These are phyloP conservation scores for Agrocybe pediades DNA, from an alignment of 768 basidiomycete genomes.

Conservation along the genomic window DNA sequence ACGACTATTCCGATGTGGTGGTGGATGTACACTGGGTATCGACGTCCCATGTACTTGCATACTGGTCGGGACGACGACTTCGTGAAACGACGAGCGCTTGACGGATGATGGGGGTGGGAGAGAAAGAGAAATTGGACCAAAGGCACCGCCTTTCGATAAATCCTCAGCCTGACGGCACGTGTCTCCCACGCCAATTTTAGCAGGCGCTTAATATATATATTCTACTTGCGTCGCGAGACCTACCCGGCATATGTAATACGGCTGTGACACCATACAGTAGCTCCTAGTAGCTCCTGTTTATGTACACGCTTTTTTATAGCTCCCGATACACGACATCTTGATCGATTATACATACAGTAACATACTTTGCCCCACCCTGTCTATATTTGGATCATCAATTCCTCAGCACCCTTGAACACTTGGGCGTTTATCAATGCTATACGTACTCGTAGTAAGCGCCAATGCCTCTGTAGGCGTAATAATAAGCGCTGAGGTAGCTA, in stretches of 20 bases:
- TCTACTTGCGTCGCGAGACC: too few relatives aligned
- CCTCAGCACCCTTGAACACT: not conserved
- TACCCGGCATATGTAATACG: too few relatives aligned
- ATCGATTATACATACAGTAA: too few relatives aligned
- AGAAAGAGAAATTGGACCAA: slow-evolving; percentile 5
- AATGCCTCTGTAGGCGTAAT: slow-evolving; percentile 1
- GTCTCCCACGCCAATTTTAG: slow-evolving; percentile 1
- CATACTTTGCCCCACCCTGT: too few relatives aligned
- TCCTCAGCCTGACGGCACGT: slow-evolving; percentile 2
- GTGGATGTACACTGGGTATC: slow-evolving; percentile 5
- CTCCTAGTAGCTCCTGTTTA: too few relatives aligned
- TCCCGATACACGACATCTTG: too few relatives aligned
- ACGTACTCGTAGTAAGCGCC: slow-evolving; percentile 7
- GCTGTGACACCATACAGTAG: too few relatives aligned
- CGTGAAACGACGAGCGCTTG: slow-evolving; percentile 17
- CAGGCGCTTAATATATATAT: not conserved
- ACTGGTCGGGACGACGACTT: not conserved
- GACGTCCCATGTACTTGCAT: slow-evolving; percentile 5
- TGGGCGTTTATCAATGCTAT: slow-evolving; percentile 5
- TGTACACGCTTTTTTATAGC: too few relatives aligned
- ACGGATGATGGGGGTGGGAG: slow-evolving; percentile 13
- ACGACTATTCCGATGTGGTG: slow-evolving; percentile 5
- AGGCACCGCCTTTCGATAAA: not conserved
- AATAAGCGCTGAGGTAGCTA: slow-evolving; percentile 1
- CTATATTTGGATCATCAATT: slow-evolving; percentile 4